Conservation (phyloP, 2,329 filamentous ascomycete genomes). For the Cyanodermella asteris region DNA sequence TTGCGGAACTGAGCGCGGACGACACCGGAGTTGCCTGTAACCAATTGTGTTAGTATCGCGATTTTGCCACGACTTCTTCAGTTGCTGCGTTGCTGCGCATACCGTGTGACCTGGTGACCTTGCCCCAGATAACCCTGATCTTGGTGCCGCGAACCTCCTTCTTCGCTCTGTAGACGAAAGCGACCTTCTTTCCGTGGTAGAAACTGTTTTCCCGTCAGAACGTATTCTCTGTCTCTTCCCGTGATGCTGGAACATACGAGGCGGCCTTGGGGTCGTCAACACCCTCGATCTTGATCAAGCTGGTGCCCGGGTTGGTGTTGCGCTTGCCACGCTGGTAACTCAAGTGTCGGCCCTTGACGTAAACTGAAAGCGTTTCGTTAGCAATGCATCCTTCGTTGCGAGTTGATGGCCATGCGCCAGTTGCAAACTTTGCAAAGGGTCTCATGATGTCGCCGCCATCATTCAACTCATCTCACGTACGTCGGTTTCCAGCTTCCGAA, state of each 20-base stretch:
- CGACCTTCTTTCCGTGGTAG: slow-evolving; percentile 97
- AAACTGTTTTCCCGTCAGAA: slow-evolving; percentile 29
- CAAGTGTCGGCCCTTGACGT: slow-evolving; percentile 76
- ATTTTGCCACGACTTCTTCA: no score
- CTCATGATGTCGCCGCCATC: slow-evolving; percentile 2
- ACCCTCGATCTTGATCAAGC: slow-evolving; percentile 96
- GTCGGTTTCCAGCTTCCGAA: slow-evolving; percentile 72
- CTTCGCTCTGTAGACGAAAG: slow-evolving; percentile 92
- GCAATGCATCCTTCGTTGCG: slow-evolving; percentile 6
- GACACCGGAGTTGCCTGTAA: slow-evolving; percentile 93
- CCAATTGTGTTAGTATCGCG: no score
- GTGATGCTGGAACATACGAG: slow-evolving; percentile 34
- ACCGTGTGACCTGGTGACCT: slow-evolving; percentile 91
- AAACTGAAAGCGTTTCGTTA: slow-evolving; percentile 10
- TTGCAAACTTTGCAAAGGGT: slow-evolving; percentile 7
- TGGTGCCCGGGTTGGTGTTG: slow-evolving; percentile 69
- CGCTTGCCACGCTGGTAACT: slow-evolving; percentile 93
- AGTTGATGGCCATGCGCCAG: slow-evolving; percentile 82
- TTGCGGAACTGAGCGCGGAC: slow-evolving; percentile 92
- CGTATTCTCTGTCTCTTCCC: slow-evolving; percentile 14
- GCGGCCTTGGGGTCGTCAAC: slow-evolving; percentile 78
- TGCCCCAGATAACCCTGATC: slow-evolving; percentile 98
- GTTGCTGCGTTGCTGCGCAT: slow-evolving; percentile 18
- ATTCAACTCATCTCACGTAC: slow-evolving; percentile 33
- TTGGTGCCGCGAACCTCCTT: slow-evolving; percentile 93